Percentiles rank a stretch among this genome's conserved stretches.
phyloP scores from a whole-genome alignment of 2,329 filamentous ascomycete species.

The Nothophaeocryptopus gaeumannii region DNA sequence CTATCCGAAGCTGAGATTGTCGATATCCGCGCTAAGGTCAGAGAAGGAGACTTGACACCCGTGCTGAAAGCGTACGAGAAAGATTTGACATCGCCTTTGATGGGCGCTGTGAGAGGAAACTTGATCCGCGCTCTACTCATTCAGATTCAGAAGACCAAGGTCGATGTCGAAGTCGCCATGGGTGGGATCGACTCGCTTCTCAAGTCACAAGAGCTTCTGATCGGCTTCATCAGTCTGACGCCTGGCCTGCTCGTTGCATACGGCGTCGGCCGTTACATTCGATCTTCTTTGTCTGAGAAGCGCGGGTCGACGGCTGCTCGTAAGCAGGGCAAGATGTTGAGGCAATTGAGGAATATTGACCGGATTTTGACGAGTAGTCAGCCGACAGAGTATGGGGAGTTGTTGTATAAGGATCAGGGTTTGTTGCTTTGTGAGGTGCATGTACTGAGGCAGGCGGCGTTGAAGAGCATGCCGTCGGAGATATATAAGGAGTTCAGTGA shows the following conservation, averaged over 20 bases:
- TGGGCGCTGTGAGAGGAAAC: constrained; percentile 80
- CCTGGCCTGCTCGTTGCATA: constrained; percentile 87
- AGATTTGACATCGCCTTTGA: constrained; percentile 77
- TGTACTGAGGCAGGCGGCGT: constrained; percentile 68
- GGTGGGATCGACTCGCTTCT: constrained; percentile 91
- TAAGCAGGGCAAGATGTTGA: constrained; percentile 67
- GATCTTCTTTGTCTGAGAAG: constrained; percentile 66
- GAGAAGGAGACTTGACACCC: constrained; percentile 88
- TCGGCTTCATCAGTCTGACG: constrained; percentile 93
- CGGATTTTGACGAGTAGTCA: constrained; percentile 53
- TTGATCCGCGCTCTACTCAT: constrained; percentile 87
- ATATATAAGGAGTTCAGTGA: constrained; percentile 82
- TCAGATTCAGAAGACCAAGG: constrained; percentile 98
- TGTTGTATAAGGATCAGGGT: constrained; percentile 91
- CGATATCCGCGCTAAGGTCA: constrained; percentile 73
- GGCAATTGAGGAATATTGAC: constrained; percentile 83
- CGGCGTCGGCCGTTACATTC: constrained; percentile 69
- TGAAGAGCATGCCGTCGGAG: constrained; percentile 66
- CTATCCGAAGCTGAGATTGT: constrained; percentile 68
- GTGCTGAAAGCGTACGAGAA: constrained; percentile 88
- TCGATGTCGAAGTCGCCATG: constrained; percentile 94
- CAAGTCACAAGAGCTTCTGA: constrained; percentile 94
- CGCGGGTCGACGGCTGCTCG: constrained; percentile 64
- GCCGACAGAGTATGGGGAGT: constrained; percentile 68
- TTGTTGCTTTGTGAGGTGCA: constrained; percentile 87